Base-by-base conservation (phyloP, 345 rosid species). In the Camelina laxa region DNA sequence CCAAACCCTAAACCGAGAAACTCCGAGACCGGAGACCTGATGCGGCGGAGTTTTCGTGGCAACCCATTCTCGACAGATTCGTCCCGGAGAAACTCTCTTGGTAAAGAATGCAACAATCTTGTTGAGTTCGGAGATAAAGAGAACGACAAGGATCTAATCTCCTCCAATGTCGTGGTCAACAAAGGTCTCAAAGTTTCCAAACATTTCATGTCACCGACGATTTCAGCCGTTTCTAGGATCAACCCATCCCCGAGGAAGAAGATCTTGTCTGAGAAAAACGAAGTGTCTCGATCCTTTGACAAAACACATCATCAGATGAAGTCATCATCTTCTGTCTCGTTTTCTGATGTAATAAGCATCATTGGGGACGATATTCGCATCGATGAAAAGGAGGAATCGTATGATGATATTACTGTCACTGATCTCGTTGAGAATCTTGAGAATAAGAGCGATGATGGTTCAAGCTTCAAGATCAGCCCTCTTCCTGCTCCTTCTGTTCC, bases 141-240 rank as follows among this genome's bases (percentile, higher is more conserved):
- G 67, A 93, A 88, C 60, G 51, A 36, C 1, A 68, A 58, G 20
- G 74, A 72, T 47, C 81, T 47, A 13, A 53, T 60, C 70, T 22
- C 65, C 69, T 22, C 65, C 10, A 85, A 82, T 70, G 58, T 78
- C 8, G 58, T 78, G 14, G 72, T 56, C 7, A 84, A 79, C 7
- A 84, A 79, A 57, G 85, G 80, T n/a, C 70, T 80, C 7, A 93
- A 79, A 70, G 74, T 84, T 54, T 53, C 83, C 14, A 91, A 85
- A 85, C 81, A 88, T 76, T 93, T 93, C 82, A 93, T 88, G 98
- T 88, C 96, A 20, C 96, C 93, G 2, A 93, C 96, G 6, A 88
- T 89, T 51, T 89, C 94, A 53, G 94, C 97, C 0, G 89, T 85
- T 57, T 91, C 97, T 2, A 91, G 88, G 83, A 72, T 89, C 77